Base-by-base conservation (phyloP, 176 grass and related monocot species). In the Olyra latifolia region DNA sequence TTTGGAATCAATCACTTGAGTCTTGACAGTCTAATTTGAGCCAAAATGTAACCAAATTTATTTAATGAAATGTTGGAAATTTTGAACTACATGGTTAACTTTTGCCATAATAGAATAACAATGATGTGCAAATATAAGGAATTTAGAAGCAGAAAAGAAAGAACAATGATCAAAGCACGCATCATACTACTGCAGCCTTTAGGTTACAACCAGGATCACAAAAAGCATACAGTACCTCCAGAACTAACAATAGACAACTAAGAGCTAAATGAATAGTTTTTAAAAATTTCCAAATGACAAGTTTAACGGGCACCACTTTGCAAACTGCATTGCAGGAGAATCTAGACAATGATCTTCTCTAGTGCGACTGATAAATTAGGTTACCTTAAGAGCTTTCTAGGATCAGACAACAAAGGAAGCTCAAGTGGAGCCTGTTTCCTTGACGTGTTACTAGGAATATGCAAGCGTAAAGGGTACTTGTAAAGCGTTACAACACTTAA, bases 331-430 rank as follows among this genome's bases (percentile, higher is more conserved):
- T 13, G 41, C 71, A 35, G 67, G 60, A 68, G 49, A 82, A 90
- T 90, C 73, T 82, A 86, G 41, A 82, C 38, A 43, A 39, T 66
- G 35, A 64, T 74, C 7, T 44, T 74, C 56, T 82, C 41, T 59
- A 43, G 46, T 69, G 66, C 22, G 5, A 60, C 73, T 55, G 54
- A 62, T 43, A 71, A 65, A 38, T 63, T 83, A 64, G 40, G 45
- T 46, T 61, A 62, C 19, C 80, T 83, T 79, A 62, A 79, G 69
- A 10, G 3, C 62, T 80, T 69, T 91, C 70, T 76, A 84, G 84
- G 52, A 87, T 71, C 40, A 80, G 70, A 80, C 70, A 84, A 66
- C 62, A 59, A 71, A 32, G 64, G 81, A 84, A 58, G 48, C 30
- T 41, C 47, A 71, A 77, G 70, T 87, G 80, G 55, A 72, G 28